A percentile compares a stretch with the other conserved stretches of the same genome.
These are phyloP conservation scores for Endoconidiophora laricicola DNA, from an alignment of 2,329 filamentous ascomycete species.

Conservation along the genomic window DNA sequence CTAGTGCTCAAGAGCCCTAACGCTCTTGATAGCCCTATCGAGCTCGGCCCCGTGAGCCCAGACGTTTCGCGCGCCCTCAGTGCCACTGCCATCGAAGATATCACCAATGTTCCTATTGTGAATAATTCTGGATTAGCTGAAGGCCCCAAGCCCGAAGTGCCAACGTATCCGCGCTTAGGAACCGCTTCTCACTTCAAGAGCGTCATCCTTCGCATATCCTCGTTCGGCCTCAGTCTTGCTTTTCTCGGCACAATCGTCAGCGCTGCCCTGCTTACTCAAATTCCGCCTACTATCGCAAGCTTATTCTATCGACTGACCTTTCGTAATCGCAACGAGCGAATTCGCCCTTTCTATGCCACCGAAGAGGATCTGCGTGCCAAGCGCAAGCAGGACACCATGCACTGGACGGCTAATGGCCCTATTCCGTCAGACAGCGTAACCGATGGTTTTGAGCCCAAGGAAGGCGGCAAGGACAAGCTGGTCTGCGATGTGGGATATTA, in stretches of 20 bases:
- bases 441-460: slow-evolving; percentile 49
- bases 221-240: slow-evolving; percentile 58
- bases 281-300: slow-evolving; percentile 34
- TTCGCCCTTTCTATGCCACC: slow-evolving; percentile 55
- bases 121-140: not conserved
- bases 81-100: no score
- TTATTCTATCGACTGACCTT: slow-evolving; percentile 38
- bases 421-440: slow-evolving; percentile 12
- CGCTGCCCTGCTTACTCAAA: slow-evolving; percentile 53
- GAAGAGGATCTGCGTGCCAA: slow-evolving; percentile 43
- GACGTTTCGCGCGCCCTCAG: no score
- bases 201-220: slow-evolving; percentile 45
- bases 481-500: slow-evolving; percentile 73
- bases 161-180: not conserved
- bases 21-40: no score
- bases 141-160: not conserved
- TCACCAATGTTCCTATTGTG: no score
- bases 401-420: slow-evolving; percentile 34
- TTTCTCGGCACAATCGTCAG: slow-evolving; percentile 64
- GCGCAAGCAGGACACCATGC: slow-evolving; percentile 39
- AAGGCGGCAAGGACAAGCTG: slow-evolving; percentile 65
- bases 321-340: slow-evolving; percentile 37
- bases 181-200: slow-evolving; percentile 38
- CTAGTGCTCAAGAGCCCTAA: no score
- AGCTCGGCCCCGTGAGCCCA: no score